phyloP scores from a whole-genome alignment of 2,329 filamentous ascomycete genomes.

The Dothideomycetidae sp. region DNA sequence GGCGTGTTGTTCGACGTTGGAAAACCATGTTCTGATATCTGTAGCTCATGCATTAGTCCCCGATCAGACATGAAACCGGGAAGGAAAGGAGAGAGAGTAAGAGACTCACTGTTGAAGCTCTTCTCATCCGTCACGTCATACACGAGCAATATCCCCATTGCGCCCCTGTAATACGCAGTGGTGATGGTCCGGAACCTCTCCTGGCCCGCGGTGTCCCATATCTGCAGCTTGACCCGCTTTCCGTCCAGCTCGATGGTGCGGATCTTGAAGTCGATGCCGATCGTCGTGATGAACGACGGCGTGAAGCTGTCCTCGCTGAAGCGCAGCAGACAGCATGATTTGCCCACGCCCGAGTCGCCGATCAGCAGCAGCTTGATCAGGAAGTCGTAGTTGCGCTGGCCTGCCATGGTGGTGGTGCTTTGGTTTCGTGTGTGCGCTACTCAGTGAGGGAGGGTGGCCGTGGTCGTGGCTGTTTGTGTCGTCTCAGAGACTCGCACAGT shows the following conservation, averaged over 20 bases:
- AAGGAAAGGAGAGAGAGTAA: constrained; percentile 4
- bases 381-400: constrained; percentile 98
- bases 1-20: constrained; percentile 95
- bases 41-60: too few species aligned
- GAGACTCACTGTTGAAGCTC: constrained; percentile 74
- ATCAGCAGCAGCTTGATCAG: constrained; percentile 97
- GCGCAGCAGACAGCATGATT: constrained; percentile 90
- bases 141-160: constrained; percentile 94
- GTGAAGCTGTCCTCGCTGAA: constrained; percentile 98
- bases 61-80: too few species aligned
- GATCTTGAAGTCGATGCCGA: constrained; percentile 99
- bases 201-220: constrained; percentile 98
- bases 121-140: constrained; percentile 97
- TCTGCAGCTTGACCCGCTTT: constrained; percentile 97
- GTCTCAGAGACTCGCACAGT: too few species aligned
- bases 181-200: constrained; percentile 98
- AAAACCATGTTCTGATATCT: constrained; percentile 99
- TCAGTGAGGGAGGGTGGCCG: too few species aligned
- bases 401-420: constrained; percentile 60
- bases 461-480: too few species aligned
- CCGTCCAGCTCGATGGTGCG: constrained; percentile 97
- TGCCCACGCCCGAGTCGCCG: constrained; percentile 90
- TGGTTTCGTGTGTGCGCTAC: too few species aligned
- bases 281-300: constrained; percentile 95
- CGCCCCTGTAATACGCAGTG: constrained; percentile 94